Evolutionary conservation across 257 asterid species (phyloP).

Genomic region (Lycium ferocissimum): DNA sequence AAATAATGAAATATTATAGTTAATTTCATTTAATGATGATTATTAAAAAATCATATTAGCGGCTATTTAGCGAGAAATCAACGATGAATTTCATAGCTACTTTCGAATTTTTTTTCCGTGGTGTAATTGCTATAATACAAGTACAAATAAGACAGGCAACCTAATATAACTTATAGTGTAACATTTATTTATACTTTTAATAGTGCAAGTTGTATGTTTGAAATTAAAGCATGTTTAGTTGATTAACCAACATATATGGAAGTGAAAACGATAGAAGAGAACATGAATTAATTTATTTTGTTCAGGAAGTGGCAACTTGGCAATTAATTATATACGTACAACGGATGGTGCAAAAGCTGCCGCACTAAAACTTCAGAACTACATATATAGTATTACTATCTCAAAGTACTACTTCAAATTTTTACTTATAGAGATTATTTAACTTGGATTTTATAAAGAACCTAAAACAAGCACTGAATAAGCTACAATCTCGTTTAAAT

Average conservation of each 20-base stretch:
- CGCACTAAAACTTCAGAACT: background rate
- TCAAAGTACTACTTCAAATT: background rate
- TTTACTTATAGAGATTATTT: background rate
- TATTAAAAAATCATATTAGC: background rate
- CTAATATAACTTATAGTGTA: background rate
- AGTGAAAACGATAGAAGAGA: background rate
- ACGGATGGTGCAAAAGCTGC: background rate
- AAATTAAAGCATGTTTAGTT: background rate
- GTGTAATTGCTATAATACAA: background rate
- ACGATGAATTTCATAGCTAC: background rate
- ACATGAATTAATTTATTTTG: background rate
- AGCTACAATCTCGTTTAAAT: background rate
- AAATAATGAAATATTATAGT: background rate
- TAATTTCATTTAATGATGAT: background rate
- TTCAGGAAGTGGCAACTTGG: conserved; percentile 7
- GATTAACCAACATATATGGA: background rate
- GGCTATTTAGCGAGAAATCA: background rate
- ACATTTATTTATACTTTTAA: background rate
- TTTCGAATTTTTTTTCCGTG: too few species aligned
- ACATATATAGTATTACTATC: background rate
- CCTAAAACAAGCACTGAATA: background rate
- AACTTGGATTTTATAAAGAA: background rate
- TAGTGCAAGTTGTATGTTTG: background rate
- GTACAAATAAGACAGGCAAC: background rate
- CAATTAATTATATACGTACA: background rate